phyloP scores from a whole-genome alignment of 2,329 filamentous ascomycete genomes.

The Sporothrix curviconia region DNA sequence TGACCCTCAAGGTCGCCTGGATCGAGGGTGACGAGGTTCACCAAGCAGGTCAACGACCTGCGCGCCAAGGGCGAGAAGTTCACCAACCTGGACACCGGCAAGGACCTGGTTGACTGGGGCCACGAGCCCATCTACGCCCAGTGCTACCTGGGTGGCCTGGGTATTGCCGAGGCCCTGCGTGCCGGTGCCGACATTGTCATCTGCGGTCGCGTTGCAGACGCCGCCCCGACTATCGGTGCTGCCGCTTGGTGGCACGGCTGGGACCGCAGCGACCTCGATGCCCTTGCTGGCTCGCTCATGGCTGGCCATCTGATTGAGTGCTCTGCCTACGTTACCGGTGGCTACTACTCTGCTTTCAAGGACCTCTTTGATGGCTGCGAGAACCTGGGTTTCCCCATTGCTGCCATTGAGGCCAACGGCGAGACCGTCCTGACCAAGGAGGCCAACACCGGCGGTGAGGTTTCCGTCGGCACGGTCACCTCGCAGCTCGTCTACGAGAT shows the following conservation, averaged over 20 bases:
- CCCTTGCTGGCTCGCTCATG: constrained; percentile 36
- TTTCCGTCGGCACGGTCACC: constrained; percentile 17
- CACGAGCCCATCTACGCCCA: constrained; percentile 16
- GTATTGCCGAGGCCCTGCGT: constrained; percentile 30
- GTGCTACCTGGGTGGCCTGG: constrained; percentile 37
- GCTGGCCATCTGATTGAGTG: constrained; percentile 40
- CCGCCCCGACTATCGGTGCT: constrained; percentile 39
- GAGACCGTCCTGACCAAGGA: constrained; percentile 25
- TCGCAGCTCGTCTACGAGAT: constrained; percentile 33
- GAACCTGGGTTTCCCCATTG: constrained; percentile 42
- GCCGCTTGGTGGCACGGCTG: constrained; percentile 44
- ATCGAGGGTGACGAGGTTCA: constrained; percentile 29
- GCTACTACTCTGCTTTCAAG: constrained; percentile 41
- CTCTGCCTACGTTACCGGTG: constrained; percentile 39
- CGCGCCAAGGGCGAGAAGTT: constrained; percentile 18
- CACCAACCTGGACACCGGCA: constrained; percentile 16
- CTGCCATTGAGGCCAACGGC: constrained; percentile 41
- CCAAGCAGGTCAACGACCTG: constrained; percentile 17
- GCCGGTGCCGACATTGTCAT: constrained; percentile 32
- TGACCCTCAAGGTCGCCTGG: constrained; percentile 28
- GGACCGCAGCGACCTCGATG: constrained; percentile 35
- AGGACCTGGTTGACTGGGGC: constrained; percentile 17
- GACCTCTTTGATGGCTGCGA: constrained; percentile 35
- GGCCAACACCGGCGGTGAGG: constrained; percentile 20
- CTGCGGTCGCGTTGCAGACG: constrained; percentile 34